phyloP scores from a whole-genome alignment of 192 early-diverging fungal species.

The Entomortierella beljakovae region DNA sequence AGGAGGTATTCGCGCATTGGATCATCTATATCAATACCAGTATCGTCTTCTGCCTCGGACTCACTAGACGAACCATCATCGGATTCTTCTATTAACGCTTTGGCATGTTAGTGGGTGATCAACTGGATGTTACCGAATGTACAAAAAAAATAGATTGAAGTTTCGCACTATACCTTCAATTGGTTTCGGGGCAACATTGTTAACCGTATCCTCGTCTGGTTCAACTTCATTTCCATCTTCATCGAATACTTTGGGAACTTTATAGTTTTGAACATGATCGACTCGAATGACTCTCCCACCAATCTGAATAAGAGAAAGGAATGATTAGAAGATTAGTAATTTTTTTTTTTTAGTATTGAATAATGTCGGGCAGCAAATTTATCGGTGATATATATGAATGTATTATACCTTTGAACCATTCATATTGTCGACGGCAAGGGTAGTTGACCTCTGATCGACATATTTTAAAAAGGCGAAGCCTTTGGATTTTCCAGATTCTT shows the following conservation, averaged over 20 bases:
- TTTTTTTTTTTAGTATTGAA: neutral
- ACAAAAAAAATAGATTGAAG: neutral
- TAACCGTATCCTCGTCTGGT: constrained; percentile 41
- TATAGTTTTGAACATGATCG: constrained; percentile 77
- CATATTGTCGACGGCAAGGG: constrained; percentile 96
- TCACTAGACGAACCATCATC: constrained; percentile 42
- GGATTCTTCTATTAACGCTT: constrained; percentile 11
- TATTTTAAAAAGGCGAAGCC: constrained; percentile 93
- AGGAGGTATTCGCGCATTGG: constrained; percentile 80
- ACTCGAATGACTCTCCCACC: constrained; percentile 73
- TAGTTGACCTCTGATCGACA: constrained; percentile 91
- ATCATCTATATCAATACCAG: constrained; percentile 74
- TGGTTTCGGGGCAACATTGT: constrained; percentile 49
- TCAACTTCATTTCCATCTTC: constrained; percentile 62
- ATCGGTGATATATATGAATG: too few relatives aligned
- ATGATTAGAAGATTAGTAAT: neutral
- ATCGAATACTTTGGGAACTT: constrained; percentile 68
- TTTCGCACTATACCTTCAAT: constrained; percentile 48
- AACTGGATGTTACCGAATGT: neutral
- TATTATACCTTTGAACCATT: constrained; percentile 75
- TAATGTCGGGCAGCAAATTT: too few relatives aligned
- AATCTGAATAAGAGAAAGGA: constrained; percentile 22
- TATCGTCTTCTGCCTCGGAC: constrained; percentile 54
- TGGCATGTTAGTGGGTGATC: neutral
- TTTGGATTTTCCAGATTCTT: constrained; percentile 86